Evolutionary conservation across 129 eudicot genomes (phyloP), one percentile per base, ranked within the genome.

Genomic region (Ambrosia artemisiifolia): DNA sequence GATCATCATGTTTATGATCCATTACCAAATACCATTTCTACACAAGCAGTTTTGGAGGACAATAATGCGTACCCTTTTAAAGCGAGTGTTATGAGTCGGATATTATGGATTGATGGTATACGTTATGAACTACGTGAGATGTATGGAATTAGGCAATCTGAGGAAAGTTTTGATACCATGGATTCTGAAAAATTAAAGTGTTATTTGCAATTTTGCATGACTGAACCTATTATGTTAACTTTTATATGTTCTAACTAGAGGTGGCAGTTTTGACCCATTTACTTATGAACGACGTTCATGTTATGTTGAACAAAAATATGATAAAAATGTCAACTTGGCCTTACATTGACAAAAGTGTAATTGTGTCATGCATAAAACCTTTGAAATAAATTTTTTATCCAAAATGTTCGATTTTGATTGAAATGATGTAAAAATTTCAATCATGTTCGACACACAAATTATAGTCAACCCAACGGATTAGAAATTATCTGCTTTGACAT

Each of bases 91-190:
- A n/a, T n/a, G n/a, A n/a, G 77, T 70, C 99, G 90, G 88, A 84
- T 90, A 60, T 82, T 94, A 63, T 90, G 89, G 89, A 80, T 85
- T 46, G 96, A 90, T 77, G 89, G 86, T n/a, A 79, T 80, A 65
- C 85, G 96, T 17, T 94, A 90, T 69, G 98, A 93, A 82, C 76
- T 93, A 33, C 88, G 91, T 28, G 98, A 93, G 76, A 78, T 93
- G 18, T 93, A 80, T 71, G 95, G 95, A 49, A 84, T 94, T 53
- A 90, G 92, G 24, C 84, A 81, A 36, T 82, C 90, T 48, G 71
- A 81, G 13, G 82, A 81, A 75, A 84, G 73, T 44, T 67, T 83
- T 73, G 84, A 80, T 67, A 85, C 83, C 46, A 69, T 65, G 35
- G 88, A 76, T 55, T 86, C 93, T 2, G 98, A 91, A 13, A 96